phyloP scores from a whole-genome alignment of 345 rosid species.

The Turnera subulata region DNA sequence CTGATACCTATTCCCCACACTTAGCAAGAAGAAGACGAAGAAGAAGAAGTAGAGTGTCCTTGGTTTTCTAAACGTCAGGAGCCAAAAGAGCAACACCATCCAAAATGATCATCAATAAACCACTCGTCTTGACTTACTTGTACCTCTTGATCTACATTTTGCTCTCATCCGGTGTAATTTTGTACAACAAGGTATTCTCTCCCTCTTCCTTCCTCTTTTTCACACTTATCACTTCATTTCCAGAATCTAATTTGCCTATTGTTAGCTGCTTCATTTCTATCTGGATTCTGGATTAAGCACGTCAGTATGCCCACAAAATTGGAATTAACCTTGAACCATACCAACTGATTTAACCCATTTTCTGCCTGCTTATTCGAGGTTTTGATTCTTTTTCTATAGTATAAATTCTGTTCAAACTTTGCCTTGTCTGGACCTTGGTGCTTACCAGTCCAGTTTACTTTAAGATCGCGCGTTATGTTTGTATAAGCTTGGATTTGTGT shows the following conservation, averaged over 20 bases:
- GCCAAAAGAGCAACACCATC: constrained; percentile 27
- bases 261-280: too few species aligned
- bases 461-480: background rate
- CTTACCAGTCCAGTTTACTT: too few species aligned
- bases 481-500: background rate
- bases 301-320: too few species aligned
- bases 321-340: background rate
- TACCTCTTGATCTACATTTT: constrained; percentile 78
- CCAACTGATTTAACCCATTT: background rate
- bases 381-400: background rate
- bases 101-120: constrained; percentile 60
- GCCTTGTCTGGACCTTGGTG: background rate
- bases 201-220: background rate
- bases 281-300: too few species aligned
- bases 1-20: too few species aligned
- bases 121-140: constrained; percentile 73
- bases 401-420: background rate
- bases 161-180: constrained; percentile 87
- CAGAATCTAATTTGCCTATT: too few species aligned
- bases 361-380: background rate
- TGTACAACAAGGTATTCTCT: constrained; percentile 82
- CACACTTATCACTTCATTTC: too few species aligned
- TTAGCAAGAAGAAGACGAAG: too few species aligned
- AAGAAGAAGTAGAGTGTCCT: too few species aligned
- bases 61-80: background rate